Conservation (phyloP, 2,329 filamentous ascomycete species). For the Fusarium avenaceum region DNA sequence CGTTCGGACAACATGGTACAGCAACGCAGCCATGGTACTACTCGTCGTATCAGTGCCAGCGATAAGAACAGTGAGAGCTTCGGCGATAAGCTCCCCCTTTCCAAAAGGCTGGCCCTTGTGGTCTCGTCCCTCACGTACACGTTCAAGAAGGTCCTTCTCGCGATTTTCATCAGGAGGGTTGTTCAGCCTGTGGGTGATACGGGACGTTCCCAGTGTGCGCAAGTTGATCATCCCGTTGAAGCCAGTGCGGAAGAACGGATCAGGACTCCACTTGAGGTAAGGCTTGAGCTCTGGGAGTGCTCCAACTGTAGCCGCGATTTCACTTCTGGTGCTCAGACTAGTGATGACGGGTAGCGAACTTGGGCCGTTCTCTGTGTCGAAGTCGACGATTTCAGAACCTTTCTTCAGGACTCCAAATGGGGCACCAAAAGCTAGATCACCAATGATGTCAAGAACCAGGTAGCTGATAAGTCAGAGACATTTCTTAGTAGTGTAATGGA, state of each 20-base stretch:
- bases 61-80: neutral
- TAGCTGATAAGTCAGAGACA: neutral
- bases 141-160: slow-evolving; percentile 5
- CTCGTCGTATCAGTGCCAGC: slow-evolving; percentile 1
- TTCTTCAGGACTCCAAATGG: slow-evolving; percentile 10
- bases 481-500: neutral
- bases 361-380: neutral
- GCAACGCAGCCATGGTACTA: neutral
- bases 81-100: neutral
- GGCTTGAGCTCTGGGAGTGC: slow-evolving; percentile 3
- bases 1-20: neutral
- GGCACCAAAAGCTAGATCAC: slow-evolving; percentile 4
- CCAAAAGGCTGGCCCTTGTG: neutral
- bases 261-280: slow-evolving; percentile 1
- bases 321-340: neutral
- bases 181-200: neutral
- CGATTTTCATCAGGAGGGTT: neutral
- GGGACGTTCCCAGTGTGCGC: slow-evolving; percentile 2
- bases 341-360: neutral
- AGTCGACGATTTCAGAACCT: neutral
- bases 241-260: slow-evolving; percentile 8
- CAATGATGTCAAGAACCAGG: slow-evolving; percentile 9
- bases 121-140: neutral
- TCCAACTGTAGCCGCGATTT: slow-evolving; percentile 2
- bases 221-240: slow-evolving; percentile 7